Percentiles rank a stretch among this genome's conserved stretches.
These are phyloP conservation scores for Apiotrichum sp. DNA, from an alignment of 1,284 basidiomycete genomes.

Conservation along the genomic window DNA sequence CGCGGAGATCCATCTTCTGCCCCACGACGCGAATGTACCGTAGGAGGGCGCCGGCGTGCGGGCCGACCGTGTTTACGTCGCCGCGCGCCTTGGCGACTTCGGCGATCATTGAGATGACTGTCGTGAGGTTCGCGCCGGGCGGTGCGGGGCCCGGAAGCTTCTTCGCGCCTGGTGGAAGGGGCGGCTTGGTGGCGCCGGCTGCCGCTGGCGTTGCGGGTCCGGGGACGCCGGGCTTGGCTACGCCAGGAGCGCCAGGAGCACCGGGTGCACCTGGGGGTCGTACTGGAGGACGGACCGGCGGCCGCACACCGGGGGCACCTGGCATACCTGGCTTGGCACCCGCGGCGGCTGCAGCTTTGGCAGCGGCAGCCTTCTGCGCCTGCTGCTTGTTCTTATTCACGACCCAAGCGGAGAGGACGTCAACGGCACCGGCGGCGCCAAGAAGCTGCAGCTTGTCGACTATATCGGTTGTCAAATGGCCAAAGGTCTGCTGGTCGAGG, in stretches of 20 bases:
- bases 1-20: slow-evolving; percentile 37
- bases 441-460: slow-evolving; percentile 37
- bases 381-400: slow-evolving; percentile 41
- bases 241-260: not conserved
- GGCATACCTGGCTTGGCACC: slow-evolving; percentile 2
- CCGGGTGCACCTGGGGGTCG: not conserved
- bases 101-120: slow-evolving; percentile 43
- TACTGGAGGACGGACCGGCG: not conserved
- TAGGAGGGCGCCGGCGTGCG: slow-evolving; percentile 37
- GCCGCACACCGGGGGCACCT: not conserved
- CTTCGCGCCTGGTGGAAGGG: slow-evolving; percentile 7
- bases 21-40: slow-evolving; percentile 42
- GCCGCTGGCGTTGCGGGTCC: not conserved
- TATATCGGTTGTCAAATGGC: slow-evolving; percentile 39
- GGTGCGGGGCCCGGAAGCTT: slow-evolving; percentile 34
- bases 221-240: slow-evolving; percentile 1
- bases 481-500: slow-evolving; percentile 38
- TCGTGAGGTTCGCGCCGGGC: slow-evolving; percentile 38
- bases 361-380: slow-evolving; percentile 24
- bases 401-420: slow-evolving; percentile 41
- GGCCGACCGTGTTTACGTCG: slow-evolving; percentile 42
- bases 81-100: slow-evolving; percentile 41
- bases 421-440: slow-evolving; percentile 37
- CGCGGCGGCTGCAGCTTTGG: slow-evolving; percentile 13
- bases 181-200: not conserved